Base-by-base conservation (phyloP, 208 protist species). In the Endotrypanum monterogeii region DNA sequence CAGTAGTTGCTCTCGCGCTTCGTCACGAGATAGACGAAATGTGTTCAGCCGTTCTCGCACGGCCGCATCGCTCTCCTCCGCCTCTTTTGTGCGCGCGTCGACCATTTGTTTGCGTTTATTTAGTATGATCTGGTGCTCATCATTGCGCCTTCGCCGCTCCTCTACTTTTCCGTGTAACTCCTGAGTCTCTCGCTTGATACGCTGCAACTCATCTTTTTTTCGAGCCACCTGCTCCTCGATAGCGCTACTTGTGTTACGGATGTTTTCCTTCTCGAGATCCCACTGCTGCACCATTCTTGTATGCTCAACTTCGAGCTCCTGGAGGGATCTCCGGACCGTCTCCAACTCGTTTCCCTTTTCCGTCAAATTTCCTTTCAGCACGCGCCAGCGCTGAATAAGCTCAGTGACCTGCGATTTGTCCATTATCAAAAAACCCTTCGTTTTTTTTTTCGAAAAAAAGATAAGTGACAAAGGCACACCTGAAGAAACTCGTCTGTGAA, bases 211-310 rank as follows among this genome's bases (percentile, higher is more conserved):
- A 0, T 87, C 80, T 57, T 84, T 82, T 67, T 94, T 96, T 50
- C 50, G 74, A 3, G 67, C 74, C 46, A 96, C 90, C 71, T 96
- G 80, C 20, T 74, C 79, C 30, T 86, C 63, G 35, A 94, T 87
- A 39, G 83, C 87, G 60, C 67, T 87, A 76, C 91, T 93, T 12
- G 90, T 94, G 71, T 81, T 91, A 37, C 80, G 63, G 52, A 94
- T 89, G 25, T 74, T 87, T 30, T 91, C 87, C 83, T 94, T 96
- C 71, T 96, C 88, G 0, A 93, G 51, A 25, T 93, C 85, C 90
- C 92, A 96, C 76, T 93, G 71, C 68, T 93, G 86, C 30, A 83
- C 73, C 30, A 81, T 80, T 50, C 82, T 88, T 16, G 79, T 74
- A 63, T 89, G 80, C 75, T 89, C 82, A 2, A 62, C 63, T 32